Evolutionary conservation across 306 rosid genomes (phyloP).

Genomic region (Vachellia pachyceras): DNA sequence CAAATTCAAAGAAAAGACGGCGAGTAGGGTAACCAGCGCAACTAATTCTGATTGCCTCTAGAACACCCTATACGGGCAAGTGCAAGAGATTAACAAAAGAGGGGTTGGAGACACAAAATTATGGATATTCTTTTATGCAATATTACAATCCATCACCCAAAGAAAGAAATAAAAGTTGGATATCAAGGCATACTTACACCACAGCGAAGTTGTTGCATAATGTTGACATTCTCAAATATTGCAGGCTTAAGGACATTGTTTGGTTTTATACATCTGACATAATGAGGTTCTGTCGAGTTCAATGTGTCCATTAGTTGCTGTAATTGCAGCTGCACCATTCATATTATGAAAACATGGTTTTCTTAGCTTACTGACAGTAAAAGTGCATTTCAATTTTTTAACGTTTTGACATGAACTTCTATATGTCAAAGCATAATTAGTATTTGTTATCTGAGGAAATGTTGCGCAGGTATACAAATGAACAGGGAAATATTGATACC

Average conservation of each 20-base stretch:
- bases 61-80: conserved; percentile 76
- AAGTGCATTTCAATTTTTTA: conserved; percentile 37
- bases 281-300: conserved; percentile 95
- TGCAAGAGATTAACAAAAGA: conserved; percentile 33
- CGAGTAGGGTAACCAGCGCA: conserved; percentile 99
- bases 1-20: conserved; percentile 84
- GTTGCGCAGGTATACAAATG: conserved; percentile 13
- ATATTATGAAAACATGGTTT: conserved; percentile 35
- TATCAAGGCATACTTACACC: conserved; percentile 78
- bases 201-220: conserved; percentile 99
- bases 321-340: conserved; percentile 84
- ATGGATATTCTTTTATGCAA: conserved; percentile 16
- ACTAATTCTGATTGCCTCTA: conserved; percentile 98
- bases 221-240: conserved; percentile 84
- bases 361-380: conserved; percentile 50
- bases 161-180: conserved; percentile 39
- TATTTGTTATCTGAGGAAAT: conserved; percentile 24
- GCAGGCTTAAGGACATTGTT: conserved; percentile 97
- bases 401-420: conserved; percentile 33
- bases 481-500: conserved; percentile 56
- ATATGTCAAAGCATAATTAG: conserved; percentile 15
- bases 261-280: conserved; percentile 98
- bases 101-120: conserved; percentile 27
- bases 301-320: conserved; percentile 89
- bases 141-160: conserved; percentile 22